These are phyloP conservation scores for Cladosporium velox DNA, from an alignment of 2,329 filamentous ascomycete species.

Conservation along the genomic window DNA sequence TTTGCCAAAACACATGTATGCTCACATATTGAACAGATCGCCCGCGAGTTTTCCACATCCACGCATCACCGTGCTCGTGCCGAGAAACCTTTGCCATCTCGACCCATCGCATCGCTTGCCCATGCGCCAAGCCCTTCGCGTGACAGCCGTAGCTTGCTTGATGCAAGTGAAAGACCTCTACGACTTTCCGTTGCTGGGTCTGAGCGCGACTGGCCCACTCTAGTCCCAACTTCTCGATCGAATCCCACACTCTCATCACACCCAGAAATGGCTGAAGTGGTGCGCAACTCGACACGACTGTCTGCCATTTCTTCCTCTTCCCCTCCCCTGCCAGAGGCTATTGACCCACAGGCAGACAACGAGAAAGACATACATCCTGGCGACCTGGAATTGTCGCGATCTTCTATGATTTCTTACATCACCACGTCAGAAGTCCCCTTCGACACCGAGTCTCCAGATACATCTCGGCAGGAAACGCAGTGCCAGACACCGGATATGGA, in stretches of 20 bases:
- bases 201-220: constrained; percentile 28
- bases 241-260: background rate
- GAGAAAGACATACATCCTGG: background rate
- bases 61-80: background rate
- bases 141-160: constrained; percentile 42
- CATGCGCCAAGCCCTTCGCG: constrained; percentile 39
- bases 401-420: background rate
- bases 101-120: constrained; percentile 39
- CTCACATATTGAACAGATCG: constrained; percentile 9
- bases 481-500: background rate
- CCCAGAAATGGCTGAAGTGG: background rate
- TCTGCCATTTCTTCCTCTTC: constrained; percentile 11
- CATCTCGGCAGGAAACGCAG: background rate
- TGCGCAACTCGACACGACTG: background rate
- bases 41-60: background rate
- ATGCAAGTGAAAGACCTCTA: constrained; percentile 40
- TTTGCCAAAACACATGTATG: background rate
- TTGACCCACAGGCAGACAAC: background rate
- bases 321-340: background rate
- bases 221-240: constrained; percentile 23
- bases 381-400: background rate
- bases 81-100: constrained; percentile 45
- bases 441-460: background rate
- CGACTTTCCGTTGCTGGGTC: constrained; percentile 21
- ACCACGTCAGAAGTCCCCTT: background rate